Evolutionary conservation across 2,329 filamentous ascomycete genomes (phyloP).

Genomic region (Drechslera avenae): DNA sequence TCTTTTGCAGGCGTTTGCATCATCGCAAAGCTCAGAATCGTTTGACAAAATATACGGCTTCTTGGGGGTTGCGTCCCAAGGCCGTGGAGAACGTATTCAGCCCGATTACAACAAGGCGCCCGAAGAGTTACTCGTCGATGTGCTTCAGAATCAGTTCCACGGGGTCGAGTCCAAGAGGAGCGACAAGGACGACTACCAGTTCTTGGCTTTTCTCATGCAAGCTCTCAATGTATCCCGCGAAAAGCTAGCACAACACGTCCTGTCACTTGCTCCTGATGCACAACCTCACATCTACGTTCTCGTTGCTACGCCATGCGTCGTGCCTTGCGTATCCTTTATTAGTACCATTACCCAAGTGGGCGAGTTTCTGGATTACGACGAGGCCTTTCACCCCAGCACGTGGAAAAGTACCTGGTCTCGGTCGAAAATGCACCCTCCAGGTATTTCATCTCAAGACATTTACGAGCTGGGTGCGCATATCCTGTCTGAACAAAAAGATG

Average conservation of each 20-base stretch:
- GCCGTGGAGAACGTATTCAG: conserved; percentile 10
- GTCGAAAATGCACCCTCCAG: conserved; percentile 16
- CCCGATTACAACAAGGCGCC: conserved; percentile 19
- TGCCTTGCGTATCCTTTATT: conserved; percentile 10
- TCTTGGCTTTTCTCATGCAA: conserved; percentile 14
- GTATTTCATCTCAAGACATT: conserved; percentile 10
- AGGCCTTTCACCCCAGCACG: conserved; percentile 8
- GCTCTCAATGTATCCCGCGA: conserved; percentile 14
- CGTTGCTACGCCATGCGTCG: conserved; percentile 8
- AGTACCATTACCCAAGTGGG: conserved; percentile 14
- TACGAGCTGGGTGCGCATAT: conserved; percentile 5
- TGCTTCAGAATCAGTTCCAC: conserved; percentile 18
- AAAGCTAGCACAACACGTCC: conserved; percentile 11
- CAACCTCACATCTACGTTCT: conserved; percentile 16
- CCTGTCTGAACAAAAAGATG: background rate
- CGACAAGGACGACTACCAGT: conserved; percentile 14
- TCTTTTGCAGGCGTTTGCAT: conserved; percentile 16
- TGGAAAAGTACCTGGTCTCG: conserved; percentile 10
- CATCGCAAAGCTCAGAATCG: conserved; percentile 14
- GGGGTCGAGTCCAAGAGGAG: background rate
- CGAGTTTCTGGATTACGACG: conserved; percentile 10
- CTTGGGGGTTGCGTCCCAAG: conserved; percentile 15
- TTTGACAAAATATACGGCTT: conserved; percentile 22
- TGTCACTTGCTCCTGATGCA: conserved; percentile 4
- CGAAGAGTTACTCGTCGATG: conserved; percentile 19